These are phyloP conservation scores for Albizia julibrissin DNA, from an alignment of 306 rosid genomes.

Conservation along the genomic window DNA sequence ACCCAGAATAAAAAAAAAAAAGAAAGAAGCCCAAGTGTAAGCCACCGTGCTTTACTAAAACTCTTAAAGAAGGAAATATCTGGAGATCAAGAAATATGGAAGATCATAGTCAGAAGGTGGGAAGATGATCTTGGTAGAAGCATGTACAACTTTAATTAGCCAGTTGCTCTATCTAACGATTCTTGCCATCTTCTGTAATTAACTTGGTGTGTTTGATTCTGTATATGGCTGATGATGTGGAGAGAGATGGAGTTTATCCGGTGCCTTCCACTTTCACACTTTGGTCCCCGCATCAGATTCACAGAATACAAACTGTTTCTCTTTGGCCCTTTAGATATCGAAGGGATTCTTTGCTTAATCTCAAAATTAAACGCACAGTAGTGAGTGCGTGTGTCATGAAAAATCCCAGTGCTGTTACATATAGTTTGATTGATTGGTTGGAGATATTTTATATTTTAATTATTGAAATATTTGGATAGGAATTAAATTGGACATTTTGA, in stretches of 20 bases:
- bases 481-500: not conserved
- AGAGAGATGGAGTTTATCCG: constrained; percentile 62
- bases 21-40: constrained; percentile 31
- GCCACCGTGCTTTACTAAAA: not conserved
- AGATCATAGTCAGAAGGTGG: not conserved
- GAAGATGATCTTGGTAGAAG: not conserved
- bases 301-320: constrained; percentile 42
- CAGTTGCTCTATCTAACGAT: not conserved
- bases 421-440: not conserved
- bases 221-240: constrained; percentile 58
- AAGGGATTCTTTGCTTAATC: constrained; percentile 33
- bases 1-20: not conserved
- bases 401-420: not conserved
- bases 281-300: constrained; percentile 67
- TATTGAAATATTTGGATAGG: not conserved
- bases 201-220: constrained; percentile 15
- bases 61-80: not conserved
- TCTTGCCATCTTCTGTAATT: not conserved
- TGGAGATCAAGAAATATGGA: not conserved
- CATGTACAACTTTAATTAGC: not conserved
- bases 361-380: not conserved
- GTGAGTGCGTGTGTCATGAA: constrained; percentile 2
- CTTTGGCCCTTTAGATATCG: constrained; percentile 35
- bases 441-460: too few species aligned
- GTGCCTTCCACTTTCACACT: constrained; percentile 36